Base-by-base conservation (phyloP, 2,329 filamentous ascomycete species). In the Lithohypha guttulata region DNA sequence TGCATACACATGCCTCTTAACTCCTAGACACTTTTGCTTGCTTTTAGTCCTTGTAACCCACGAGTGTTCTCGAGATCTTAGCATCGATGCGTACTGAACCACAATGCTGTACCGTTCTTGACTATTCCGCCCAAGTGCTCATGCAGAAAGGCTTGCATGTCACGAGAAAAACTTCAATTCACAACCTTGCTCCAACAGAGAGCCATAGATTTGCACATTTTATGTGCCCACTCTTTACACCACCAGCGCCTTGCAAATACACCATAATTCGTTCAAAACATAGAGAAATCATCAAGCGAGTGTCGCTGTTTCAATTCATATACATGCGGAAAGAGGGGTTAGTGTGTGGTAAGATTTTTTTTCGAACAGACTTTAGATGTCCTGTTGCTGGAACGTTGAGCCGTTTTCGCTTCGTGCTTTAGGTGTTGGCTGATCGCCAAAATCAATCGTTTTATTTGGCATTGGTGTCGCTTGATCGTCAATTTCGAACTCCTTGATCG, bases 331-430 rank as follows among this genome's bases (percentile, higher is more conserved):
- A 31, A 23, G 20, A 15, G 9, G 21, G 29, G n/a, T 8, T 21
- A 15, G 29, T 7, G 7, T n/a, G n/a, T n/a, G n/a, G 7, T 11
- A 35, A 77, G 77, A 55, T 94, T 87, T 61, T 93, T 73, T 15
- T 81, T 80, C 18, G 86, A 87, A 82, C 84, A 93, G 22, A 94
- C 81, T 3, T 84, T 85, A 13, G 77, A 81, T 9, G 69, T 74
- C 41, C 73, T 68, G 49, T 79, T 78, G 57, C 77, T 79, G 48
- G 66, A 18, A 31, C 6, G 27, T 23, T 15, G 10, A 30, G 65
- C 54, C 81, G 76, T 56, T 85, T 79, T 40, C 70, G 67, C 47
- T 73, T 65, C 5, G 72, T 37, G 21, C 48, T 68, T 49, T 84
- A 79, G 46, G 74, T 66, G 42, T 76, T 9, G 43, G 39, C 30